Evolutionary conservation across 768 basidiomycete species (phyloP).

Genomic region (Boletus speciosus): DNA sequence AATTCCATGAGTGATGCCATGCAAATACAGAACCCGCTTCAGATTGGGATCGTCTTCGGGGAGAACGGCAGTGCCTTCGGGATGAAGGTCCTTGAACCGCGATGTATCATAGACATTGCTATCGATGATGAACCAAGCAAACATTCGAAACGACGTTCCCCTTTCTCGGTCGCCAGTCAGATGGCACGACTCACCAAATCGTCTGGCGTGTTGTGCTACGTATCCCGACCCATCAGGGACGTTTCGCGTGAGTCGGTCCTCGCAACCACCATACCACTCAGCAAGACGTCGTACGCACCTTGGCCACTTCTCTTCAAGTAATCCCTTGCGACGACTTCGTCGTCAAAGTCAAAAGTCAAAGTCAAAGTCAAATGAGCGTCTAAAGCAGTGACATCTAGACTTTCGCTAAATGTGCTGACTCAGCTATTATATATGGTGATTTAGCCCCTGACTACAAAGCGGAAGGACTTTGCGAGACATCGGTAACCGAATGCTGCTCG

Average conservation of each 20-base stretch:
- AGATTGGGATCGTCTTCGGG: too few species aligned
- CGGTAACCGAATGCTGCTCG: neutral
- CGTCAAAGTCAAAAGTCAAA: too few species aligned
- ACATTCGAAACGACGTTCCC: neutral
- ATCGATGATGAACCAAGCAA: slow-evolving; percentile 35
- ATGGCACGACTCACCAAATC: slow-evolving; percentile 52
- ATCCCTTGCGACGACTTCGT: slow-evolving; percentile 34
- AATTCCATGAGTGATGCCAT: slow-evolving; percentile 24
- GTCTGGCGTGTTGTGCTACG: slow-evolving; percentile 72
- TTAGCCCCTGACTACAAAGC: neutral
- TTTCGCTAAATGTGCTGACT: neutral
- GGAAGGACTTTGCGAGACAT: neutral
- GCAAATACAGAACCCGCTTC: neutral
- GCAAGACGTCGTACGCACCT: slow-evolving; percentile 37
- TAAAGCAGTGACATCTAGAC: neutral
- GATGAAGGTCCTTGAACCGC: slow-evolving; percentile 52
- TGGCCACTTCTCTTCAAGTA: slow-evolving; percentile 67
- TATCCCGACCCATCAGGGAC: neutral
- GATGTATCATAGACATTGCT: slow-evolving; percentile 79
- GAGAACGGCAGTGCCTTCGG: too few species aligned
- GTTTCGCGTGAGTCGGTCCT: neutral
- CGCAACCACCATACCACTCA: neutral
- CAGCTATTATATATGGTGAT: neutral
- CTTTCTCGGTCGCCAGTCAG: neutral
- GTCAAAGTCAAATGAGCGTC: too few species aligned